phyloP scores from a whole-genome alignment of 768 basidiomycete species.

The Kwoniella botswanensis region DNA sequence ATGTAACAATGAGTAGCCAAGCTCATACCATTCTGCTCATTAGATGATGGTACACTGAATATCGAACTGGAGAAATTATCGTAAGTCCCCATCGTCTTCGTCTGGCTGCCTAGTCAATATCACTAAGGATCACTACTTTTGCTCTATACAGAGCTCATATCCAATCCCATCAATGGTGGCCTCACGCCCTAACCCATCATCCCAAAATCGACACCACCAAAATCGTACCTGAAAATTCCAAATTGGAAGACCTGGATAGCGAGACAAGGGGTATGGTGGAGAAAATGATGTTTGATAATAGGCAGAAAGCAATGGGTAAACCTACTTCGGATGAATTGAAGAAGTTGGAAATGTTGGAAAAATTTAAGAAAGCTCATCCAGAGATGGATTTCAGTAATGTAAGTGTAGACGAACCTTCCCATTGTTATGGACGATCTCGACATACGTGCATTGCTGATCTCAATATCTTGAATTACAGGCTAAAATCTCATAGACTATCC shows the following conservation, averaged over 20 bases:
- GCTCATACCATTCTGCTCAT: not conserved
- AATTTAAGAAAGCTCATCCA: constrained; percentile 87
- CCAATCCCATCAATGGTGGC: constrained; percentile 94
- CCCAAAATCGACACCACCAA: constrained; percentile 96
- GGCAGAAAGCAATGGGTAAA: constrained; percentile 91
- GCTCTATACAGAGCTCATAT: constrained; percentile 24
- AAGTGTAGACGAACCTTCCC: constrained; percentile 52
- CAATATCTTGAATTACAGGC: not conserved
- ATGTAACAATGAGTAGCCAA: not conserved
- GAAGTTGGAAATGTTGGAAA: constrained; percentile 88
- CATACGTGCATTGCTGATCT: not conserved
- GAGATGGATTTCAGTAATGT: constrained; percentile 94
- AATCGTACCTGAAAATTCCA: constrained; percentile 93
- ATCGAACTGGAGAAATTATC: constrained; percentile 57
- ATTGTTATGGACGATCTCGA: not conserved
- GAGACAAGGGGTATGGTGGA: constrained; percentile 99
- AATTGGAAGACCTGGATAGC: constrained; percentile 91
- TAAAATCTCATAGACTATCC: too few species aligned
- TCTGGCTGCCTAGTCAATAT: too few species aligned
- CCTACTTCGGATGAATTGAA: constrained; percentile 93
- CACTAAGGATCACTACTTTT: too few species aligned
- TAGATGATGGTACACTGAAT: constrained; percentile 51
- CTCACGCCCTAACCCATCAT: constrained; percentile 90
- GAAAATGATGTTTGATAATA: constrained; percentile 90
- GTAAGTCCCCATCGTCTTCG: constrained; percentile 29